phyloP scores from a whole-genome alignment of 2,329 filamentous ascomycete genomes.

The Botrytis tulipae region DNA sequence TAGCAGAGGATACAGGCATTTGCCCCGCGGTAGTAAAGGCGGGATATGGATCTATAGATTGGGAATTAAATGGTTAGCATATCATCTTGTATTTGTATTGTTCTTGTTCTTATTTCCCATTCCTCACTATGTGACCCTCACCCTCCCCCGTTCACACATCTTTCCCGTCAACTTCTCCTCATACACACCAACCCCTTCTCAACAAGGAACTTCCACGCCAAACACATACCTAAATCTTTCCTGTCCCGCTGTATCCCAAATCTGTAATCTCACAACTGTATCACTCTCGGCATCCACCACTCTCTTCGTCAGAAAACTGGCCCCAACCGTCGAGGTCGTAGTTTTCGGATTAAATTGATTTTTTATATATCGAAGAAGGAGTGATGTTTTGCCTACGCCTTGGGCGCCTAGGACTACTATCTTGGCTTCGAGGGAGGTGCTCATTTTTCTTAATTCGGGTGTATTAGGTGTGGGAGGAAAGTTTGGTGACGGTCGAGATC shows the following conservation, averaged over 20 bases:
- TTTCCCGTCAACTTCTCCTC: neutral
- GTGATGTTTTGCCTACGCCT: conserved; percentile 75
- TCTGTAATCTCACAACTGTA: conserved; percentile 85
- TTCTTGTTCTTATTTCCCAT: neutral
- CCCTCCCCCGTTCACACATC: neutral
- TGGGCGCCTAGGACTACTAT: conserved; percentile 79
- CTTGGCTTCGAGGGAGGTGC: conserved; percentile 68
- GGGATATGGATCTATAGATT: conserved; percentile 66
- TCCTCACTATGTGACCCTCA: neutral
- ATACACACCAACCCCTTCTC: too few relatives aligned
- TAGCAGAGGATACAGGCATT: conserved; percentile 94
- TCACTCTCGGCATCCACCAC: conserved; percentile 81
- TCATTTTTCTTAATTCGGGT: neutral
- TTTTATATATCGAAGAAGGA: conserved; percentile 65
- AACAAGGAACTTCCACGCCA: neutral
- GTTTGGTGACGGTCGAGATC: neutral
- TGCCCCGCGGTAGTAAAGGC: conserved; percentile 93
- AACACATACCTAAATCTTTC: conserved; percentile 71
- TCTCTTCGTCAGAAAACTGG: conserved; percentile 76
- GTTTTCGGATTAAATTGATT: conserved; percentile 39
- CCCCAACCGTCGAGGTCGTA: conserved; percentile 66
- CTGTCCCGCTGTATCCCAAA: conserved; percentile 95
- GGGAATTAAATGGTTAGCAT: neutral
- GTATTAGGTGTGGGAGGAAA: neutral
- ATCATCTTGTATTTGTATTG: neutral